Evolutionary conservation across 306 rosid species (phyloP).

Genomic region (Hippophae rhamnoides): DNA sequence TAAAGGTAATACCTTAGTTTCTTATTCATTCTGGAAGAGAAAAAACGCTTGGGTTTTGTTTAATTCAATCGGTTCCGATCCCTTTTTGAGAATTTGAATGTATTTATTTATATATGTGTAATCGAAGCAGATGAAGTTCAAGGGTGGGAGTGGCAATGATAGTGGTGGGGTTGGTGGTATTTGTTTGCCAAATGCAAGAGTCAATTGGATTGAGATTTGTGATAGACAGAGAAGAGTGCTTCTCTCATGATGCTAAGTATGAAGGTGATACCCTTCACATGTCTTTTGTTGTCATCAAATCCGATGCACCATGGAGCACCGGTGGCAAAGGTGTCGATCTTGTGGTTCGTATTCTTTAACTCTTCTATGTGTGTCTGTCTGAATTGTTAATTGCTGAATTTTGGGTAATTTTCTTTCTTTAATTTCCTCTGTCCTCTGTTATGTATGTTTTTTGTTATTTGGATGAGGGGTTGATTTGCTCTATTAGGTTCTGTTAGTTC

Average conservation of each 20-base stretch:
- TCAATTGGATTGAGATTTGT: constrained; percentile 68
- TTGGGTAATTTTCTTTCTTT: too few species aligned
- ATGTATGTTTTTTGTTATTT: too few species aligned
- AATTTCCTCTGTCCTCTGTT: too few species aligned
- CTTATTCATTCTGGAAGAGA: too few species aligned
- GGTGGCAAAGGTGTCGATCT: constrained; percentile 68
- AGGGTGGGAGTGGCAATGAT: constrained; percentile 19
- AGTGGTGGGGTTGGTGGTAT: constrained; percentile 23
- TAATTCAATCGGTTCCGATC: neutral
- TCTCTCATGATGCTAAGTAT: constrained; percentile 66
- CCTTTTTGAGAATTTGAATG: neutral
- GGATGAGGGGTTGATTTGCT: too few species aligned
- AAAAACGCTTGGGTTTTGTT: neutral
- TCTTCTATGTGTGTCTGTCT: too few species aligned
- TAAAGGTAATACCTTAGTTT: too few species aligned
- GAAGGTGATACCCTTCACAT: constrained; percentile 79
- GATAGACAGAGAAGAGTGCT: constrained; percentile 75
- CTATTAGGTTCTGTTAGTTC: too few species aligned
- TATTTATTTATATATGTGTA: neutral
- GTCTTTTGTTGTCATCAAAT: constrained; percentile 83
- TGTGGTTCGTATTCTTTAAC: constrained; percentile 39
- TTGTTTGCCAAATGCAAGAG: constrained; percentile 25
- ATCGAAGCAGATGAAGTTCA: constrained; percentile 15
- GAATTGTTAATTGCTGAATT: too few species aligned
- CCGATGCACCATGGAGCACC: constrained; percentile 69